These are phyloP conservation scores for Tetracladium maxilliforme DNA, from an alignment of 2,329 filamentous ascomycete species.

Conservation along the genomic window DNA sequence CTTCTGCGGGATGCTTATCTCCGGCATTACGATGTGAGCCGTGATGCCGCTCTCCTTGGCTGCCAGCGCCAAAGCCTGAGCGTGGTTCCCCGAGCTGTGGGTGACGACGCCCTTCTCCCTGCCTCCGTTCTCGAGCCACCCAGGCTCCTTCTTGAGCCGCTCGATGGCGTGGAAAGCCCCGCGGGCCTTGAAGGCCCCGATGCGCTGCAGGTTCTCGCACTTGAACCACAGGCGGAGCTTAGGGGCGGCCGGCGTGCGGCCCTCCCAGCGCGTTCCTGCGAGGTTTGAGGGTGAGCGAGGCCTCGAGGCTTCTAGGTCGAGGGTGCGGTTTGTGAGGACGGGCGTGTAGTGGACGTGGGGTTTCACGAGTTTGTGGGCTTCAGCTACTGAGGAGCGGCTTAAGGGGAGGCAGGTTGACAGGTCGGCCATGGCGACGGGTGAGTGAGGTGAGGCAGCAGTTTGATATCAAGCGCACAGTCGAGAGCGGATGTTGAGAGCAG, in stretches of 20 bases:
- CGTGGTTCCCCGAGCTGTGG: conserved; percentile 89
- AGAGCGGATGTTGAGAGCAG: conserved; percentile 2
- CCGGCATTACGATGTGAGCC: conserved; percentile 84
- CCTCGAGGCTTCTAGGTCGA: conserved; percentile 61
- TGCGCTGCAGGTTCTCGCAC: conserved; percentile 82
- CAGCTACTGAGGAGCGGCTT: conserved; percentile 54
- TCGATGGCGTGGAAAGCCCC: conserved; percentile 81
- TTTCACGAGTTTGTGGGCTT: conserved; percentile 59
- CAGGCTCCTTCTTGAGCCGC: conserved; percentile 46
- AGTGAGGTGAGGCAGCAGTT: no score
- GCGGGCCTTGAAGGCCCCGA: conserved; percentile 85
- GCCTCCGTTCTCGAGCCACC: conserved; percentile 44
- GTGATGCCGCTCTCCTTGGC: conserved; percentile 59
- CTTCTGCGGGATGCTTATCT: conserved; percentile 73
- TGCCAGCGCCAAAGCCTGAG: conserved; percentile 80
- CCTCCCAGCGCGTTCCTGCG: conserved; percentile 39
- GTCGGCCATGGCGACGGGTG: conserved; percentile 30
- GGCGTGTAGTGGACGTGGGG: conserved; percentile 72
- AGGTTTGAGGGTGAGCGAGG: conserved; percentile 41
- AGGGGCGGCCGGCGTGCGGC: conserved; percentile 43
- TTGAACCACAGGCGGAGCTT: conserved; percentile 77
- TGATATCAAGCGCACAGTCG: conserved; percentile 2
- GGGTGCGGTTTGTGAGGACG: conserved; percentile 63
- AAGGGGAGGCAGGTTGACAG: conserved; percentile 44
- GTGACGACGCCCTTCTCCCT: conserved; percentile 63